These are phyloP conservation scores for Podila verticillata DNA, from an alignment of 192 early-diverging fungal species.

Conservation along the genomic window DNA sequence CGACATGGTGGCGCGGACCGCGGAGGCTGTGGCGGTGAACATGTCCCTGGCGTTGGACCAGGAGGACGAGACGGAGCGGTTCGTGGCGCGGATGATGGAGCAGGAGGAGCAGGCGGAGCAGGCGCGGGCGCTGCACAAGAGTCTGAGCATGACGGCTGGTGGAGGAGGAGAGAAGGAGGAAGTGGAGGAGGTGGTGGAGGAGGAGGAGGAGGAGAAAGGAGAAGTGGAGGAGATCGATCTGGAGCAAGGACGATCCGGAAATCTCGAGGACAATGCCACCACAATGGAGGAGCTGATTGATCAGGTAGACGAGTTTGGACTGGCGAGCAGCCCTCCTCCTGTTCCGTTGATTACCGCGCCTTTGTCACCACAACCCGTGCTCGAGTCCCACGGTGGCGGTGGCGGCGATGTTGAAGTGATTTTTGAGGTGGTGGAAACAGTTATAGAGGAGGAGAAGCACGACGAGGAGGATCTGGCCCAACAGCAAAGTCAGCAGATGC, in stretches of 20 bases:
- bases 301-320: constrained; percentile 23
- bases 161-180: background rate
- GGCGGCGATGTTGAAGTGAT: background rate
- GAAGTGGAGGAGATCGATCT: constrained; percentile 9
- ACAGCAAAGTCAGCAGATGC: background rate
- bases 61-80: constrained; percentile 38
- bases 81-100: constrained; percentile 16
- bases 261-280: background rate
- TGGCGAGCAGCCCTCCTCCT: background rate
- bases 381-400: background rate
- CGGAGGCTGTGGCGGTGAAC: constrained; percentile 34
- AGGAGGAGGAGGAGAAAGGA: background rate
- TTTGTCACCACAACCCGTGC: background rate
- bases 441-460: constrained; percentile 2
- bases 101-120: background rate
- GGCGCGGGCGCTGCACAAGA: background rate
- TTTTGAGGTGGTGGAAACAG: background rate
- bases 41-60: constrained; percentile 42
- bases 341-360: background rate
- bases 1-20: constrained; percentile 20
- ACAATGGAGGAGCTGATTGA: constrained; percentile 27
- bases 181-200: background rate
- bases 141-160: background rate
- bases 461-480: background rate
- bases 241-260: background rate